Base-by-base conservation (phyloP, 148 eudicot genomes). In the Vaccinium vitisidaea region DNA sequence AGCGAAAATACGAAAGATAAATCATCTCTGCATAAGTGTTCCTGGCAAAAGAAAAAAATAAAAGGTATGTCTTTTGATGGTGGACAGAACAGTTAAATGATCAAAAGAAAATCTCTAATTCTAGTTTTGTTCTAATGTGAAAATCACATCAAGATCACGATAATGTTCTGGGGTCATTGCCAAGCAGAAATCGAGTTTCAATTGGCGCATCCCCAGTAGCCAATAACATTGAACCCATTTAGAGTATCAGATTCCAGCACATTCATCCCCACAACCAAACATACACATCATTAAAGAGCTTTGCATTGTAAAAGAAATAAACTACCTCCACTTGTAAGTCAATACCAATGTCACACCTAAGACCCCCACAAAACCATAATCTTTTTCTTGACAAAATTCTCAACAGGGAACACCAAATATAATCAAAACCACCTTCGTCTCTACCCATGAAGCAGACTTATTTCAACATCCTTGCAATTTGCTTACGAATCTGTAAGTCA, bases 11-110 rank as follows among this genome's bases (percentile, higher is more conserved):
- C 79, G 82, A 94, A 96, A 48, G 98, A 92, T 58, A 86, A 88
- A 87, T 96, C 95, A 89, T 96, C 98, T 85, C 94, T 94, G 87
- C 87, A 87, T 75, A 94, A 91, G 88, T 96, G 98, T 84, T 92
- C 98, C 98, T 96, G 94, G 80, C 77, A 69, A 86, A 75, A 53
- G 27, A 84, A 86, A 65, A 13, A 70, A 32, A 21, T 73, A 59
- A 83, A 46, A 82, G 63, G n/a, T 75, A 55, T 15, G 67, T 39
- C 23, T 1, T 55, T 39, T 52, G 50, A 75, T 56, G 8, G 21
- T 85, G 84, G 53, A 82, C 14, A 61, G 21, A 36, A 53, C 30
- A 21, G 4, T 21, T 74, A 83, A 73, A 73, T 27, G 79, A 83
- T 43, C 50, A 55, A 54, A 71, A n/a, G 1, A 54, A 63, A 73